A percentile compares a stretch with the other conserved stretches of the same genome.
phyloP scores from a whole-genome alignment of 176 grass and related monocot species.

The Alloteropsis semialata region DNA sequence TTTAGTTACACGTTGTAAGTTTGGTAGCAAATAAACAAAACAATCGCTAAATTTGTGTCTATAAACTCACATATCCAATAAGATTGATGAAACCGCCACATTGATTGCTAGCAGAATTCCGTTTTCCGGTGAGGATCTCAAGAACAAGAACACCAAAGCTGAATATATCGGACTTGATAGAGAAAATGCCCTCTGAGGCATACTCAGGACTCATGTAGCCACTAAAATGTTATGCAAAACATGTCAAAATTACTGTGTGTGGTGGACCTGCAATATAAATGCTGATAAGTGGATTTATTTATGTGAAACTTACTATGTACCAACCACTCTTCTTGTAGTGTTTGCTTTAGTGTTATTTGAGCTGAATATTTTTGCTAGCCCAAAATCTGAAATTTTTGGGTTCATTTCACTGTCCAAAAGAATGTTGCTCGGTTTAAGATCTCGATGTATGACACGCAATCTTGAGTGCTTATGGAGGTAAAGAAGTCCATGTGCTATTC shows the following conservation, averaged over 20 bases:
- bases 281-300: neutral
- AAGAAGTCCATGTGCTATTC: slow-evolving; percentile 37
- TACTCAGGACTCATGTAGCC: slow-evolving; percentile 27
- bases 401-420: slow-evolving; percentile 33
- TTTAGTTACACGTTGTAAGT: neutral
- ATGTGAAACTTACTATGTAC: slow-evolving; percentile 48
- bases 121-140: slow-evolving; percentile 1
- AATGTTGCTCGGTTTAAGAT: slow-evolving; percentile 49
- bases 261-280: neutral
- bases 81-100: neutral
- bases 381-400: slow-evolving; percentile 43
- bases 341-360: slow-evolving; percentile 17
- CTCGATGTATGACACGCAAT: slow-evolving; percentile 36
- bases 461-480: slow-evolving; percentile 44
- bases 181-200: slow-evolving; percentile 10
- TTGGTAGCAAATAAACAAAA: neutral
- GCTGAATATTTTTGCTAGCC: slow-evolving; percentile 34
- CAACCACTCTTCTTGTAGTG: slow-evolving; percentile 36
- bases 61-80: slow-evolving; percentile 21
- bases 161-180: neutral
- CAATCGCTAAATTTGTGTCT: neutral
- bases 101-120: neutral
- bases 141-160: slow-evolving; percentile 24
- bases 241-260: too few species aligned
- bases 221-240: neutral